These are phyloP conservation scores for Fomitopsis betulina DNA, from an alignment of 1,284 basidiomycete species.

Conservation along the genomic window DNA sequence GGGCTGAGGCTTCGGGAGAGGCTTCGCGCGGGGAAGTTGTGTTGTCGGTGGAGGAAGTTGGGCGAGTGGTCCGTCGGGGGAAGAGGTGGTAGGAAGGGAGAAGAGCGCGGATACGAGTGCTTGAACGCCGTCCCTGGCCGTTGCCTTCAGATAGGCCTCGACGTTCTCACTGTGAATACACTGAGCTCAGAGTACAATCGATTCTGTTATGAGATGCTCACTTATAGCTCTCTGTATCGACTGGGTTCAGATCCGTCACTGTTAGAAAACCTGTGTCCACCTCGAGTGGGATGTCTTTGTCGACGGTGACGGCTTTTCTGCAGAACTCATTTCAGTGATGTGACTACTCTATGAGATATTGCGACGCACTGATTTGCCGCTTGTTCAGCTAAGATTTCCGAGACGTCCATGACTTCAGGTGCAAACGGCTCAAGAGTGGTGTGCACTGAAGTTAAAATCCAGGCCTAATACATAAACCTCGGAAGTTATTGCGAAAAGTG, in stretches of 20 bases:
- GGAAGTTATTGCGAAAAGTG: not conserved
- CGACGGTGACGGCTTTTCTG: slow-evolving; percentile 65
- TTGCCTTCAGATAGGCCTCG: slow-evolving; percentile 76
- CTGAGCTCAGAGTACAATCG: not conserved
- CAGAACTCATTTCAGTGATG: not conserved
- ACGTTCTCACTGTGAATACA: slow-evolving; percentile 54
- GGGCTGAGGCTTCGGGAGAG: slow-evolving; percentile 88
- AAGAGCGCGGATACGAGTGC: slow-evolving; percentile 79
- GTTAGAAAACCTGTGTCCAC: slow-evolving; percentile 83
- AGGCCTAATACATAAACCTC: no score
- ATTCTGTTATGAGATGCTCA: slow-evolving; percentile 31
- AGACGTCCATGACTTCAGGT: slow-evolving; percentile 64
- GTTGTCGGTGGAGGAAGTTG: slow-evolving; percentile 76
- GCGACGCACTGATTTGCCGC: slow-evolving; percentile 55
- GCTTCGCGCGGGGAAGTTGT: slow-evolving; percentile 85
- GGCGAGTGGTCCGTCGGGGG: slow-evolving; percentile 83
- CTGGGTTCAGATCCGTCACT: slow-evolving; percentile 84
- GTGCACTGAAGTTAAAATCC: no score
- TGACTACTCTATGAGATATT: not conserved
- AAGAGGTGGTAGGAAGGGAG: slow-evolving; percentile 72
- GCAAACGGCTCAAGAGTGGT: no score
- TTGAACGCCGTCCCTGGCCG: slow-evolving; percentile 87
- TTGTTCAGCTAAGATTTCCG: slow-evolving; percentile 67
- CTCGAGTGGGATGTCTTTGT: slow-evolving; percentile 79
- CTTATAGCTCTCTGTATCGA: slow-evolving; percentile 79